These are phyloP conservation scores for Aspergillus japonicus DNA, from an alignment of 2,329 filamentous ascomycete genomes.

Conservation along the genomic window DNA sequence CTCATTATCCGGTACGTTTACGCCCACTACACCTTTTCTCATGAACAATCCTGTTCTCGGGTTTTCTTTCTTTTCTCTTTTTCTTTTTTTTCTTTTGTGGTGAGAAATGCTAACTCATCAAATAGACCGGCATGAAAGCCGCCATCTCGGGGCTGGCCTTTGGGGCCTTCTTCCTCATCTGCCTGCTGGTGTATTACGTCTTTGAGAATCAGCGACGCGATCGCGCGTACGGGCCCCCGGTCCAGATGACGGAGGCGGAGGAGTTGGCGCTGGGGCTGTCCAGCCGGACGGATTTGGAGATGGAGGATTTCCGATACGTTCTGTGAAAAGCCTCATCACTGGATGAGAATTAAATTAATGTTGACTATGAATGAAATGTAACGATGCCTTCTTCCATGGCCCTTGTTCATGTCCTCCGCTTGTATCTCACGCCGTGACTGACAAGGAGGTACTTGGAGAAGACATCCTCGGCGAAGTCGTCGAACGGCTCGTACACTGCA, in stretches of 20 bases:
- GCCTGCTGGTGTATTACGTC: constrained; percentile 30
- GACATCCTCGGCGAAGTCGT: constrained; percentile 33
- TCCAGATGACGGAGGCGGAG: constrained; percentile 26
- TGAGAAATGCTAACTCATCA: not conserved
- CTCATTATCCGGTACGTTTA: constrained; percentile 28
- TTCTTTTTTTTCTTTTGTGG: too few relatives aligned
- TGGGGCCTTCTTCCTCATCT: constrained; percentile 31
- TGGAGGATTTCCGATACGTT: constrained; percentile 36
- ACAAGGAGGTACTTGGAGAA: constrained; percentile 36
- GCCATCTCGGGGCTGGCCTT: constrained; percentile 30
- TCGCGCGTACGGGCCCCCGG: constrained; percentile 24
- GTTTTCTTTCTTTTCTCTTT: too few relatives aligned
- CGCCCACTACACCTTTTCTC: too few relatives aligned
- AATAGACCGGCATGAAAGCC: constrained; percentile 36
- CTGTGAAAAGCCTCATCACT: not conserved
- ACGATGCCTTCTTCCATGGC: too few relatives aligned
- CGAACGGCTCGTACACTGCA: constrained; percentile 54
- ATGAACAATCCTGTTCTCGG: too few relatives aligned
- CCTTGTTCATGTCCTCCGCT: constrained; percentile 4
- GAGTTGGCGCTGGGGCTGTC: constrained; percentile 32
- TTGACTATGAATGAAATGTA: not conserved
- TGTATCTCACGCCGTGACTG: constrained; percentile 31
- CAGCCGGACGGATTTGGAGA: constrained; percentile 37
- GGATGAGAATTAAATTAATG: too few relatives aligned
- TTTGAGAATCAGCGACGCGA: constrained; percentile 34